These are phyloP conservation scores for Artomyces pyxidatus DNA, from an alignment of 768 basidiomycete genomes.

Conservation along the genomic window DNA sequence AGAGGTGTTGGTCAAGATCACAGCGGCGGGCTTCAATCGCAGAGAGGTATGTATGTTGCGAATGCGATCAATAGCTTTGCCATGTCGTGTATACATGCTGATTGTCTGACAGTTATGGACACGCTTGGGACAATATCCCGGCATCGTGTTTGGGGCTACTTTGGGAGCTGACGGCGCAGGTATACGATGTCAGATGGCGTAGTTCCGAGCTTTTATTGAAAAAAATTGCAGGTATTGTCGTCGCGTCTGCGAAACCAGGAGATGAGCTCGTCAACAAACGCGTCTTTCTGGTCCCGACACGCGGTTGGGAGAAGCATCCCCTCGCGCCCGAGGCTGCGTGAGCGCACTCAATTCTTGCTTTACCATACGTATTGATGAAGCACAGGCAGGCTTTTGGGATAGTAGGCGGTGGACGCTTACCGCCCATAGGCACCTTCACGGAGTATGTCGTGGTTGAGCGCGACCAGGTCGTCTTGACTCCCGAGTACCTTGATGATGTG, in stretches of 20 bases:
- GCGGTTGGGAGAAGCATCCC: conserved; percentile 66
- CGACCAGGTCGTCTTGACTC: conserved; percentile 56
- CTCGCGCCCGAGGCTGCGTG: conserved; percentile 60
- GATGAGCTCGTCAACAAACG: conserved; percentile 55
- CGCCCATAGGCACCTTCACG: conserved; percentile 61
- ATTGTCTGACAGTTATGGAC: conserved; percentile 55
- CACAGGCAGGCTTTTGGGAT: conserved; percentile 43
- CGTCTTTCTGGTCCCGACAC: conserved; percentile 69
- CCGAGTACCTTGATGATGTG: conserved; percentile 57
- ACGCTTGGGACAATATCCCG: conserved; percentile 58
- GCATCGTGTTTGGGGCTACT: conserved; percentile 47
- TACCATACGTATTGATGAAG: conserved; percentile 4
- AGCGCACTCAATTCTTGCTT: conserved; percentile 11
- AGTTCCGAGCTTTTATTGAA: too few species aligned
- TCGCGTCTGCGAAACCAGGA: conserved; percentile 42
- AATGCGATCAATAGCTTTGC: too few species aligned
- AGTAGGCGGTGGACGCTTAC: conserved; percentile 49
- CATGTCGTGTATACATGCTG: not conserved
- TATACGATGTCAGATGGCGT: too few species aligned
- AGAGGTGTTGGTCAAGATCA: conserved; percentile 59
- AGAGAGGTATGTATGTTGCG: conserved; percentile 35
- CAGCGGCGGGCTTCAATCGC: conserved; percentile 70
- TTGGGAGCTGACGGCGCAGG: conserved; percentile 74
- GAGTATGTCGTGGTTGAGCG: conserved; percentile 71
- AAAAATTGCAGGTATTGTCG: conserved; percentile 47